Conservation (phyloP, 495 filamentous ascomycete species). For the Bacidia rubella region DNA sequence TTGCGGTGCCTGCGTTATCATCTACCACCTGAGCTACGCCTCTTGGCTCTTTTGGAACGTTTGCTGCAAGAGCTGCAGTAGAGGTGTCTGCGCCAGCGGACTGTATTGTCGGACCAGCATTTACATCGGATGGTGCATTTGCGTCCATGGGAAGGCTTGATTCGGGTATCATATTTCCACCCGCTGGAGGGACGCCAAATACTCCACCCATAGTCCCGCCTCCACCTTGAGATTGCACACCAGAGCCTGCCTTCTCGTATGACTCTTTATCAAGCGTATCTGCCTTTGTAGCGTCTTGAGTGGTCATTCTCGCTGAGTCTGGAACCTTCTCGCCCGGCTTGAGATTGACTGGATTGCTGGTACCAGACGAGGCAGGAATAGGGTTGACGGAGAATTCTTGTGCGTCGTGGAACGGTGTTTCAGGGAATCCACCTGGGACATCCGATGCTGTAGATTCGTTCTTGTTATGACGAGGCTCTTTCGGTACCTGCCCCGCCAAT, state of each 20-base stretch:
- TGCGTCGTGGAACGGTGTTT: constrained; percentile 51
- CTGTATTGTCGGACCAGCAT: constrained; percentile 29
- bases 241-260: constrained; percentile 54
- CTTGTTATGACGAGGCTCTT: constrained; percentile 31
- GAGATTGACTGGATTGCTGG: constrained; percentile 68
- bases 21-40: constrained; percentile 52
- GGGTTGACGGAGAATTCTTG: constrained; percentile 51
- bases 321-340: constrained; percentile 56
- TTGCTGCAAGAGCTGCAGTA: constrained; percentile 43
- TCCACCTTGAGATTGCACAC: constrained; percentile 31
- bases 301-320: constrained; percentile 33
- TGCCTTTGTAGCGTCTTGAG: constrained; percentile 39
- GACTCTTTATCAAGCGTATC: constrained; percentile 70
- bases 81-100: constrained; percentile 22
- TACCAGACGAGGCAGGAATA: constrained; percentile 62
- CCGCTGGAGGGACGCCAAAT: constrained; percentile 49
- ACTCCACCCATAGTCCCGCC: constrained; percentile 34
- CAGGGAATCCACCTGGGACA: constrained; percentile 67
- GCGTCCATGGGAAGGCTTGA: constrained; percentile 64
- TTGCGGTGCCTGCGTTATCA: constrained; percentile 45
- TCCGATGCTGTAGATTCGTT: constrained; percentile 21
- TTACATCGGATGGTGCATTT: constrained; percentile 14
- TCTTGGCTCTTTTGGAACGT: constrained; percentile 30
- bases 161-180: constrained; percentile 64
- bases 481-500: constrained; percentile 54